Evolutionary conservation across 345 rosid genomes (phyloP), one percentile per base, ranked within the genome.

Genomic region (Hypericum androsaemum): DNA sequence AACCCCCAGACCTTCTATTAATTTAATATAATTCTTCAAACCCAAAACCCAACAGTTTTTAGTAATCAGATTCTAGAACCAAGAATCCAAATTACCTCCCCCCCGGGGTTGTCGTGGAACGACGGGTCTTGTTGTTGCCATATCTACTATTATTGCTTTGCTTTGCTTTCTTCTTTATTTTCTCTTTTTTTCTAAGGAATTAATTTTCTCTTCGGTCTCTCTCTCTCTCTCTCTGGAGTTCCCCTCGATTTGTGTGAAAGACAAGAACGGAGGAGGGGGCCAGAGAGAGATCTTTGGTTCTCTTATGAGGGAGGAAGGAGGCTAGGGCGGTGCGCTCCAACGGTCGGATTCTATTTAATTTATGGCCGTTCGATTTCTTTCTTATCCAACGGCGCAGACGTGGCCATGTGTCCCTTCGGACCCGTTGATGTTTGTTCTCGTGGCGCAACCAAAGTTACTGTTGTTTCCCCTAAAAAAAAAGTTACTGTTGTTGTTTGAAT

Each of bases 61-160:
- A 9, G 41, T 6, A 28, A 35, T 4, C 1, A 10, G 47, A 50
- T 8, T 11, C 11, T 22, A 22, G 32, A 5, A 15, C 8, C 32
- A 32, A 67, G 55, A 47, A 37, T 1, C 28, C 6, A 3, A 13
- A 44, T 5, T 22, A 32, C 8, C 53, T 77, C 85, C 88, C 64
- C 85, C 88, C 64, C 76, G 73, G 37, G 63, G 64, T 68, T 70
- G 83, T 60, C 68, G 73, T 3, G 81, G 85, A 50, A 68, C 71
- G 7, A 69, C 50, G 36, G 73, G 80, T 71, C 81, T 79, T 22
- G 88, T 79, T 22, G 88, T 58, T 7, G 94, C 88, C 94, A 84
- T 84, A 54, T 22, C 54, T 50, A 12, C 28, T 59, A 22, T 43
- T 39, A 8, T 12, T 22, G 40, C n/a, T 3, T 36, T 37, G 32